Evolutionary conservation across 306 rosid genomes (phyloP), one percentile per base, ranked within the genome.

Genomic region (Ormosia emarginata): DNA sequence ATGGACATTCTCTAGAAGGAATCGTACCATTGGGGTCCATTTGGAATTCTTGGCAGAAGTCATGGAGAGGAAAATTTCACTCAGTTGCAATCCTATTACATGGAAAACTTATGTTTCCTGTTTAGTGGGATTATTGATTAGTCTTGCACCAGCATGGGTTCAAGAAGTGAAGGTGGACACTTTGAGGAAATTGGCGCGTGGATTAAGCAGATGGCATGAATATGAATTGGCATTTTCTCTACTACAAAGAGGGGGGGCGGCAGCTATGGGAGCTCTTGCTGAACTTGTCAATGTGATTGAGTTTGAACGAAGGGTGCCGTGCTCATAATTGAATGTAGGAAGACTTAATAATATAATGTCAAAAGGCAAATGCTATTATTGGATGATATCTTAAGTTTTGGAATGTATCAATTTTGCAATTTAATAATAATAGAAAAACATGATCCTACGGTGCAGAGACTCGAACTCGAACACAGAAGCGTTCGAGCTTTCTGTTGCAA

Each of bases 31-130:
- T 18, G 91, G 88, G 66, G 79, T 72, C 74, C 96, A 93, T 71
- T 77, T 88, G 91, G 91, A 91, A 68, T 93, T 91, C 81, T 79
- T 93, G 85, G 96, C 89, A 50, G 84, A 90, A 75, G 88, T 83
- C 17, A 87, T 90, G 89, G 92, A 91, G 53, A 91, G 95, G 67
- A 86, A 91, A 67, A 86, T 88, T 64, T 88, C 93, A 46, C 85
- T 91, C 29, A 84, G 88, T 11, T 90, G 96, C 86, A 78, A 93
- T 78, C 88, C 87, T 0, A 76, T 86, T 36, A 90, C 93, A 55
- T 93, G 96, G 96, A 88, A 85, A 75, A 83, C 92, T 67, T 93
- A 93, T 73, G 93, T 91, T 50, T 86, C 87, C 32, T 85, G 94
- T 66, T 80, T 91, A 43, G 87, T 91, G 47, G 88, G 93, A 43